Evolutionary conservation across 208 protist genomes (phyloP), one percentile per base, ranked within the genome.

Genomic region (Eutreptiella sp.): DNA sequence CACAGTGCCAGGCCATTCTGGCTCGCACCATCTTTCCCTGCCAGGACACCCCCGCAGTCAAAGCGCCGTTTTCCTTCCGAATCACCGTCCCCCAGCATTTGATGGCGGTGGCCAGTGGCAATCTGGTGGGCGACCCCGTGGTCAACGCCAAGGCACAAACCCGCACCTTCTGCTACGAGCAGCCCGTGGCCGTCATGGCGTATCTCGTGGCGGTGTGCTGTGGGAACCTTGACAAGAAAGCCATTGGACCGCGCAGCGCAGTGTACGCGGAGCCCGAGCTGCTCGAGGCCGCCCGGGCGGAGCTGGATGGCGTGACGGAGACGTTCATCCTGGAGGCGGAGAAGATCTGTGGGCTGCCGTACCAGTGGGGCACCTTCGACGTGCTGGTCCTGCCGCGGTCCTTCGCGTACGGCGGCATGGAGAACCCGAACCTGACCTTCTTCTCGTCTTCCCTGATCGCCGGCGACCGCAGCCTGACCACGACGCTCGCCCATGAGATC

Each of bases 391-490:
- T 94, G 14, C 88, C 88, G 27, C 70, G 68, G 7, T 79, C 63
- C 11, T 93, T 92, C 62, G 81, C 85, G 23, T 93, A 90, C 42
- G 87, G 87, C 38, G 87, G 85, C 47, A 88, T 88, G 82, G 81
- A 79, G 55, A 77, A 80, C 50, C 46, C 64, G 11, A 68, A 53
- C 46, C 39, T 80, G 11, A 89, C 82, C 16, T 90, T 90, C 60
- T 57, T 84, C 24, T 90, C 88, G 0, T 85, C 87, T 29, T 88
- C 84, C 26, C 48, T 92, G 1, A 46, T 92, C 1, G 80, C 83
- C 7, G 83, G 85, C 35, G 87, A 92, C 52, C 38, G 79, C 21
- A 80, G 64, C 31, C 57, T 83, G 1, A 70, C 59, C 3, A 65
- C 83, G 50, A 80, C 87, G 19, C 70, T 94, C 11, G 80, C 78